Base-by-base conservation (phyloP, 176 grass and related monocot species). In the Raddia distichophylla region DNA sequence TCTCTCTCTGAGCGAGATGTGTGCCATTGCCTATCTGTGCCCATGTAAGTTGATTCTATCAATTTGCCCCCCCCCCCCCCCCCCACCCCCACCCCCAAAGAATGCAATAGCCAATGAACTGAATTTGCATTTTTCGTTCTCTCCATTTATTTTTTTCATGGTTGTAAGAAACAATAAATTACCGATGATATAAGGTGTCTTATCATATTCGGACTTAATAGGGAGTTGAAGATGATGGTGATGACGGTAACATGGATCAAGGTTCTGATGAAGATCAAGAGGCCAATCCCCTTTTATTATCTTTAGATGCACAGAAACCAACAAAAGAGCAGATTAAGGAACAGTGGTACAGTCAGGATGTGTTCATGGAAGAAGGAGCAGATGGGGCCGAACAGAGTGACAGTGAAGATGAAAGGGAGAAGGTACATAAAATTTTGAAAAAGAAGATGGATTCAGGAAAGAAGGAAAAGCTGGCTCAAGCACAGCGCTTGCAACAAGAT, bases 331-430 rank as follows among this genome's bases (percentile, higher is more conserved):
- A 98, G 84, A 82, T 91, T 14, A 42, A 84, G 8, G 65, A 91
- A 40, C 85, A 93, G 71, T 98, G 96, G 96, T 98, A 77, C 73
- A 88, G 87, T 74, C 96, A 98, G 71, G 93, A 95, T 55, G 86
- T 98, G 1, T 98, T 98, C 69, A 63, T 73, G 9, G 89, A 90
- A 85, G 60, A 79, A 60, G 88, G 76, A 68, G 78, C 81, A 17
- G 77, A 52, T 1, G 34, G 84, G 14, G 40, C 59, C 69, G 84
- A 86, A 33, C 79, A 80, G 18, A 93, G 88, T 65, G 93, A 93
- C 65, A 93, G 88, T 73, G 96, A 95, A 27, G 89, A 91, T 77
- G 93, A 95, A 76, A 86, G 6, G 67, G 89, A 85, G 33, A 79
- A 82, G n/a, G 34, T 72, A 17, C 84, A 61, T 50, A 86, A 70